Evolutionary conservation across 768 basidiomycete species (phyloP).

Genomic region (Suillus fuscotomentosus): DNA sequence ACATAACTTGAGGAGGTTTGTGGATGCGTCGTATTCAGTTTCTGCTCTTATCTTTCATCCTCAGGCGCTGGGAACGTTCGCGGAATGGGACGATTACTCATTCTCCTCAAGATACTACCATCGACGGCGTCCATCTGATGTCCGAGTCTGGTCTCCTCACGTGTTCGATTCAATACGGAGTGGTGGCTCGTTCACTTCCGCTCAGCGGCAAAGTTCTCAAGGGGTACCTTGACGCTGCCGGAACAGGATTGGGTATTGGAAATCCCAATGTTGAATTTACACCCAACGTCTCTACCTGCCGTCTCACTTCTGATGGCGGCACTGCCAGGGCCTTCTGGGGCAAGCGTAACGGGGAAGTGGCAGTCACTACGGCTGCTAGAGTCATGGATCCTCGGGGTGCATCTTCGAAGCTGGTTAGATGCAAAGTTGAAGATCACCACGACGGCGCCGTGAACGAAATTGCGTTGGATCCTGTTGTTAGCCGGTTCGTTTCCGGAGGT

Average conservation of each 20-base stretch:
- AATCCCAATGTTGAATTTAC: slow-evolving; percentile 77
- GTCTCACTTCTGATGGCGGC: slow-evolving; percentile 58
- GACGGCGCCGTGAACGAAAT: slow-evolving; percentile 56
- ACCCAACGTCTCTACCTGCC: slow-evolving; percentile 61
- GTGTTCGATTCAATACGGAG: slow-evolving; percentile 63
- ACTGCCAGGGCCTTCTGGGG: slow-evolving; percentile 77
- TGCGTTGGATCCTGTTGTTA: slow-evolving; percentile 43
- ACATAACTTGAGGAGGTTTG: slow-evolving; percentile 53
- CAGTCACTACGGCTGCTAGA: slow-evolving; percentile 53
- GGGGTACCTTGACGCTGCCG: slow-evolving; percentile 68
- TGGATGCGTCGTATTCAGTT: slow-evolving; percentile 7
- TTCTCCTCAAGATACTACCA: slow-evolving; percentile 55
- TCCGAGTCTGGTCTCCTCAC: slow-evolving; percentile 54
- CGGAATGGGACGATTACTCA: slow-evolving; percentile 61
- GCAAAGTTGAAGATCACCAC: slow-evolving; percentile 59
- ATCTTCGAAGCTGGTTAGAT: slow-evolving; percentile 45
- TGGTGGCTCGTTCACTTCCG: slow-evolving; percentile 71
- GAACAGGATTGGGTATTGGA: slow-evolving; percentile 57
- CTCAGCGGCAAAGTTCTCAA: slow-evolving; percentile 66
- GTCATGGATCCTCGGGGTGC: slow-evolving; percentile 56
- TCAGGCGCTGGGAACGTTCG: slow-evolving; percentile 71
- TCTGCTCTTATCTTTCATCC: background rate
- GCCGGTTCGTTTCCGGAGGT: slow-evolving; percentile 50
- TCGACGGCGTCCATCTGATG: slow-evolving; percentile 62
- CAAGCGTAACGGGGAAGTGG: slow-evolving; percentile 64